Conservation (phyloP, 2,329 filamentous ascomycete species). For the Seiridium cupressi region DNA sequence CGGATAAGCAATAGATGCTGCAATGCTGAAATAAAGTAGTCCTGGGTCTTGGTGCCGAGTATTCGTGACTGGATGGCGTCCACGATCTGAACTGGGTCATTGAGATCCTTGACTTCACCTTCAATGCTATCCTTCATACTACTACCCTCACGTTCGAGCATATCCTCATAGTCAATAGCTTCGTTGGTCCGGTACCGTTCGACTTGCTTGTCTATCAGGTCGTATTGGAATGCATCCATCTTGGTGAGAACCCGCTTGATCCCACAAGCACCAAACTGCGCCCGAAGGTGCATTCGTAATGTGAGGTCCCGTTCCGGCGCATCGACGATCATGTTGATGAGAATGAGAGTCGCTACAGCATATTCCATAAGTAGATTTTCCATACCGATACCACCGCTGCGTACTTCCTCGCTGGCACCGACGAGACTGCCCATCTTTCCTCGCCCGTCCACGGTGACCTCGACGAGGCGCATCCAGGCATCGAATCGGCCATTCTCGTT, state of each 20-base stretch:
- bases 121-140: slow-evolving; percentile 88
- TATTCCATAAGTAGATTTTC: slow-evolving; percentile 99
- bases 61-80: slow-evolving; percentile 89
- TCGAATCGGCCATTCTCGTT: slow-evolving; percentile 95
- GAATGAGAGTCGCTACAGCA: slow-evolving; percentile 86
- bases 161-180: slow-evolving; percentile 96
- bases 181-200: slow-evolving; percentile 92
- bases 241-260: slow-evolving; percentile 92
- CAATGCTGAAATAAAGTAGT: slow-evolving; percentile 94
- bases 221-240: slow-evolving; percentile 98
- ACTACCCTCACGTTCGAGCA: slow-evolving; percentile 86
- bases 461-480: slow-evolving; percentile 97
- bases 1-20: slow-evolving; percentile 93
- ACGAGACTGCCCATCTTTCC: slow-evolving; percentile 99
- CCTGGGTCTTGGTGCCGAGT: slow-evolving; percentile 79
- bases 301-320: slow-evolving; percentile 86
- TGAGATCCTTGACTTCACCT: slow-evolving; percentile 85
- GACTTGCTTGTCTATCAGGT: slow-evolving; percentile 97
- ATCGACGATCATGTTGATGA: slow-evolving; percentile 96
- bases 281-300: slow-evolving; percentile 87
- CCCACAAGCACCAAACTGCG: slow-evolving; percentile 93
- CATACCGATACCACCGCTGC: slow-evolving; percentile 95
- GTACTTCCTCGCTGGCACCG: slow-evolving; percentile 92
- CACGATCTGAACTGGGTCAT: slow-evolving; percentile 87
- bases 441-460: slow-evolving; percentile 93